Evolutionary conservation across 192 early-diverging fungal species (phyloP).

Genomic region (Coemansia sp.): DNA sequence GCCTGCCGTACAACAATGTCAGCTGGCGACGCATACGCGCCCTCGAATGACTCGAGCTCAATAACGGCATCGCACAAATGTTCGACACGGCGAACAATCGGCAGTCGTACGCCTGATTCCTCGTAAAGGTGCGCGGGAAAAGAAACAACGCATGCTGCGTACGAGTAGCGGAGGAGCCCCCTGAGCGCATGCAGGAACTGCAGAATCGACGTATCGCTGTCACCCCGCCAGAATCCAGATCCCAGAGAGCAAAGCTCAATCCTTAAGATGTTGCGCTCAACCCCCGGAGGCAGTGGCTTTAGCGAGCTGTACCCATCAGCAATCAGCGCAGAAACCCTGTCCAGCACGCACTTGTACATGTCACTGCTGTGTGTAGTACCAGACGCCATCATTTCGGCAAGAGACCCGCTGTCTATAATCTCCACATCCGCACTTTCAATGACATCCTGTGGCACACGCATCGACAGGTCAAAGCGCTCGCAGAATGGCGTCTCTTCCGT

Average conservation of each 20-base stretch:
- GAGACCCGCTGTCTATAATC: constrained; percentile 47
- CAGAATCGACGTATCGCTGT: constrained; percentile 56
- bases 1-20: constrained; percentile 58
- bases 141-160: constrained; percentile 74
- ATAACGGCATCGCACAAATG: constrained; percentile 84
- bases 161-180: constrained; percentile 74
- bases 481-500: constrained; percentile 64
- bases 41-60: constrained; percentile 92
- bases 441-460: constrained; percentile 61
- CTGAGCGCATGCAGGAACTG: constrained; percentile 75
- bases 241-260: constrained; percentile 80
- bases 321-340: constrained; percentile 60
- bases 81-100: constrained; percentile 67
- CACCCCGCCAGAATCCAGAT: constrained; percentile 75
- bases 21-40: constrained; percentile 47
- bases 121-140: constrained; percentile 80
- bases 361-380: constrained; percentile 17
- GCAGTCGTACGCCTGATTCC: constrained; percentile 34
- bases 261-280: constrained; percentile 68
- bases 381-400: constrained; percentile 15
- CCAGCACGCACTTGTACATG: constrained; percentile 43
- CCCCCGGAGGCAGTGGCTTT: constrained; percentile 23
- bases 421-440: constrained; percentile 60
- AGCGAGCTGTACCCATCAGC: constrained; percentile 68
- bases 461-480: constrained; percentile 83